These are phyloP conservation scores for Tricholoma sp. DNA, from an alignment of 768 basidiomycete genomes.

Conservation along the genomic window DNA sequence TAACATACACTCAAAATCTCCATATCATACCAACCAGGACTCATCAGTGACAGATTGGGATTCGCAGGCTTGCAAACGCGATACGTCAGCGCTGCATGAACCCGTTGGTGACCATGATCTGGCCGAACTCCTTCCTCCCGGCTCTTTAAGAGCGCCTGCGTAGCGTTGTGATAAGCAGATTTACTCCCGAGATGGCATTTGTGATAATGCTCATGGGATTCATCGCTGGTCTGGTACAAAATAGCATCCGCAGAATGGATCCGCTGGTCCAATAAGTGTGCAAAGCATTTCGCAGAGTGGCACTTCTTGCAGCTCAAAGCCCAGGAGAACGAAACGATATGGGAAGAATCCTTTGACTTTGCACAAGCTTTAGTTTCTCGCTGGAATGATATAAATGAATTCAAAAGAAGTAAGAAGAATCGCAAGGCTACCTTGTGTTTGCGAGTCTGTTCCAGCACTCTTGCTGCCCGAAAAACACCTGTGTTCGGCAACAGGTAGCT, in stretches of 20 bases:
- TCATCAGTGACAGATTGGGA: conserved; percentile 21
- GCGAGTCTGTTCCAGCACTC: conserved; percentile 19
- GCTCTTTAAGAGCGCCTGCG: conserved; percentile 11
- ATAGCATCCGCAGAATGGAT: conserved; percentile 39
- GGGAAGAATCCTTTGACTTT: conserved; percentile 8
- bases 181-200: conserved; percentile 20
- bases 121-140: conserved; percentile 30
- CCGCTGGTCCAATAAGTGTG: conserved; percentile 27
- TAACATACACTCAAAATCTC: conserved; percentile 7
- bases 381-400: conserved; percentile 2
- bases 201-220: conserved; percentile 27
- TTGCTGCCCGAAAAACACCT: conserved; percentile 25
- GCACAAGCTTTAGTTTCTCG: conserved; percentile 13
- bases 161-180: conserved; percentile 13
- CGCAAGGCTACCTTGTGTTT: conserved; percentile 6
- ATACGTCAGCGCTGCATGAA: conserved; percentile 44
- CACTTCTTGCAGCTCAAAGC: conserved; percentile 36
- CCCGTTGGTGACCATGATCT: conserved; percentile 32
- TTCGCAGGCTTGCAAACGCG: conserved; percentile 43
- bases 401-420: not conserved
- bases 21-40: conserved; percentile 60
- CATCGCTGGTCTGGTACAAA: conserved; percentile 21
- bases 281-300: conserved; percentile 33
- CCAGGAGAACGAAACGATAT: conserved; percentile 18
- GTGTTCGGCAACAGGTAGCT: not conserved